Conservation (phyloP, 306 rosid species). For the Pueraria montana region DNA sequence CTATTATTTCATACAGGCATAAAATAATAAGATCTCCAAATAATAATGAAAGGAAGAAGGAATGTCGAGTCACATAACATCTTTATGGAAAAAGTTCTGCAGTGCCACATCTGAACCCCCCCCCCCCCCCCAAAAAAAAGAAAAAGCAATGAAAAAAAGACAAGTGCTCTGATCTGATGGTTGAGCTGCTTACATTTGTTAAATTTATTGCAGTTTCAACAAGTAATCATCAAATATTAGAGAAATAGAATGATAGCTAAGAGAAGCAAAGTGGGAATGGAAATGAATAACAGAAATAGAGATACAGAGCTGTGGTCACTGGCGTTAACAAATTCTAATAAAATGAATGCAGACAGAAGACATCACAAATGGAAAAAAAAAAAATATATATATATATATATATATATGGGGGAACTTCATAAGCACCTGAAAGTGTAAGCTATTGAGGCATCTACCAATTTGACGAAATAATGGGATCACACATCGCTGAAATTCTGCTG, state of each 20-base stretch:
- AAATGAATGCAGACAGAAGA: constrained; percentile 7
- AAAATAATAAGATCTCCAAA: not conserved
- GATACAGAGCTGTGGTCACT: not conserved
- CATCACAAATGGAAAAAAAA: not conserved
- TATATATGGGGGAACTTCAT: not conserved
- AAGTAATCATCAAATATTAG: not conserved
- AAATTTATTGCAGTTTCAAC: not conserved
- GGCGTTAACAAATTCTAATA: constrained; percentile 28
- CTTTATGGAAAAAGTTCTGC: not conserved
- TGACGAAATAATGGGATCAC: constrained; percentile 68
- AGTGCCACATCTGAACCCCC: not conserved
- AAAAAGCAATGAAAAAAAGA: not conserved
- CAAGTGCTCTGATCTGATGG: not conserved
- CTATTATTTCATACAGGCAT: not conserved
- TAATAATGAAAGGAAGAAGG: constrained; percentile 5
- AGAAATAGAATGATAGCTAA: not conserved
- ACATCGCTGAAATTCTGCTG: constrained; percentile 72
- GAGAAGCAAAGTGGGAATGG: constrained; percentile 8
- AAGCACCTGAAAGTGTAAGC: constrained; percentile 76
- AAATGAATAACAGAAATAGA: not conserved
- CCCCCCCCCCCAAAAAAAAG: not conserved
- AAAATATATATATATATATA: no score
- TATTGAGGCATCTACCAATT: constrained; percentile 67
- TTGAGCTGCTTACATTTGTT: not conserved
- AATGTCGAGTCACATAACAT: not conserved